Base-by-base conservation (phyloP, 192 early-diverging fungal species). In the Obelidium mucronatum region DNA sequence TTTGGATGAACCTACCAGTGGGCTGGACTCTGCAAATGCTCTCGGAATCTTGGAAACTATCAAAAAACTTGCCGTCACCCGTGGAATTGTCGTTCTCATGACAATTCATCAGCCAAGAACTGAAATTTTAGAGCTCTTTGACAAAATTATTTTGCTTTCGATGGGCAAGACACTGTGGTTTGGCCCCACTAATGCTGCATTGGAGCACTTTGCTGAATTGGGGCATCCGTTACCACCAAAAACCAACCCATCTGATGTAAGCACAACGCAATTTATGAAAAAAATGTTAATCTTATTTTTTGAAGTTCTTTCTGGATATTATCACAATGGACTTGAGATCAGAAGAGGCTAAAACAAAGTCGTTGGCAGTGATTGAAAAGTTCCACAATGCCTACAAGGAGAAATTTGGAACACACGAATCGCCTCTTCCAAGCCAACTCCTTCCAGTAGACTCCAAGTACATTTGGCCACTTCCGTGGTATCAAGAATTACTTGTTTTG, bases 31-130 rank as follows among this genome's bases (percentile, higher is more conserved):
- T 66, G 85, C 86, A 58, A 87, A 86, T 65, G 87, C 92, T 2
- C 79, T 86, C 67, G 79, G 88, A 53, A 83, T 91, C 2, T 80
- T 90, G 36, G 83, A 89, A 74, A 83, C 85, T 34, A 83, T 91
- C 71, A 85, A 88, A 71, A 79, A 86, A 52, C 74, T 91, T 37
- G 85, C 90, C 22, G 66, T 75, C 8, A 80, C 84, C 31, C 81
- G 83, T 34, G 79, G 86, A 58, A 86, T 83, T 6, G 88, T 91
- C 5, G 90, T 93, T 2, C 75, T 94, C 28, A 89, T 92, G 82
- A 92, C 93, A 2, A 91, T 96, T 70, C 94, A 96, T 73, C 93
- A 94, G 79, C 94, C 94, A 34, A 34, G 72, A 4, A 74, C 72
- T 2, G 90, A 93, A 58, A 90, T 93, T 56, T 90, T 94, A 80